Conservation (phyloP, 148 eudicot genomes). For the Rhododendron williamsianum region DNA sequence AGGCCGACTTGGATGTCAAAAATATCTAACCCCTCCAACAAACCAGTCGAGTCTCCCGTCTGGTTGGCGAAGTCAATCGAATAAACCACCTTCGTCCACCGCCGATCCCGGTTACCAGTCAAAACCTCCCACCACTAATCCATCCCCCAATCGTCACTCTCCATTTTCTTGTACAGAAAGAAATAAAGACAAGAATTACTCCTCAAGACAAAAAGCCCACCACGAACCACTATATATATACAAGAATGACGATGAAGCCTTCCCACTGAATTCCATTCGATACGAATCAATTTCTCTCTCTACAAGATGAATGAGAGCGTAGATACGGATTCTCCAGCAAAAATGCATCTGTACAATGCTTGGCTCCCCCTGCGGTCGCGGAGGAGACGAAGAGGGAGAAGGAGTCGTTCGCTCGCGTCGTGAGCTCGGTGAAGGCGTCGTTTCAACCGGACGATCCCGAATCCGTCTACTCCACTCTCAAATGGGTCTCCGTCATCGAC, state of each 20-base stretch:
- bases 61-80: background rate
- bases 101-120: constrained; percentile 23
- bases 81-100: background rate
- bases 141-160: background rate
- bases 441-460: constrained; percentile 60
- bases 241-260: background rate
- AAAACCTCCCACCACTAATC: constrained; percentile 1
- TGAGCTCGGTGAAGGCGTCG: constrained; percentile 44
- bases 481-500: constrained; percentile 86
- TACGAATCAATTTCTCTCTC: too few species aligned
- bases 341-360: constrained; percentile 91
- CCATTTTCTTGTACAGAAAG: constrained; percentile 22
- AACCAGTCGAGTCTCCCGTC: background rate
- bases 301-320: background rate
- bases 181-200: background rate
- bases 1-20: background rate
- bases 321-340: background rate
- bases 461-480: constrained; percentile 82
- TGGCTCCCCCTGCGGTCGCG: constrained; percentile 89
- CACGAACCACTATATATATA: background rate
- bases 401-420: constrained; percentile 59
- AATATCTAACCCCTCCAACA: background rate
- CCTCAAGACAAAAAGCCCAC: background rate
- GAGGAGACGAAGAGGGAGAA: constrained; percentile 65
- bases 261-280: background rate